Percentiles rank a stretch among this genome's conserved stretches.
Conservation (phyloP, 495 filamentous ascomycete genomes). For the Jackrogersella multiformis region DNA sequence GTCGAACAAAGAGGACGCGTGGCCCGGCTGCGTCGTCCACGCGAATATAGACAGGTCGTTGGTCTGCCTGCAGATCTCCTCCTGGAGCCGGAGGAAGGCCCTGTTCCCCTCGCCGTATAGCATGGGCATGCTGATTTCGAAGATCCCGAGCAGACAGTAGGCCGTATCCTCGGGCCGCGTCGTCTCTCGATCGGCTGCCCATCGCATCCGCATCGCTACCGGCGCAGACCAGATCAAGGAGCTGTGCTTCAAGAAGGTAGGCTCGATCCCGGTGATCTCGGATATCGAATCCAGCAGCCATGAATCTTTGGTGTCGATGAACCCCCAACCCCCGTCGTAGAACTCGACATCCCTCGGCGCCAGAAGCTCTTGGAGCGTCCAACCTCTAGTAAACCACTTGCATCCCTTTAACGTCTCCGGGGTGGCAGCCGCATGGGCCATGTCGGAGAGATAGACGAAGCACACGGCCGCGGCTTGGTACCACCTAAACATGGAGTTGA, state of each 20-base stretch:
- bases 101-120: constrained; percentile 43
- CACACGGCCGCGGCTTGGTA: constrained; percentile 46
- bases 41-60: constrained; percentile 40
- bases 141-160: constrained; percentile 44
- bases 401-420: constrained; percentile 10
- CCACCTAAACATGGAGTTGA: constrained; percentile 50
- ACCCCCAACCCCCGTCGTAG: constrained; percentile 44
- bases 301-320: constrained; percentile 28
- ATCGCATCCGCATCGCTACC: constrained; percentile 37
- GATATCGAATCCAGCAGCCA: constrained; percentile 3
- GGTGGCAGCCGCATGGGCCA: not conserved
- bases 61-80: constrained; percentile 42
- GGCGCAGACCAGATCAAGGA: constrained; percentile 16
- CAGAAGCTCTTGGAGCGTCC: constrained; percentile 54
- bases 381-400: constrained; percentile 51
- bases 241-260: not conserved
- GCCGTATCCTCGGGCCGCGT: constrained; percentile 41
- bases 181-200: constrained; percentile 34
- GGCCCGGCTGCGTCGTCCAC: constrained; percentile 25
- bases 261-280: constrained; percentile 16
- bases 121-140: constrained; percentile 43
- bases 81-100: constrained; percentile 44
- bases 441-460: constrained; percentile 47
- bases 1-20: not conserved
- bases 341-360: constrained; percentile 48